Evolutionary conservation across 768 basidiomycete species (phyloP), one percentile per base, ranked within the genome.

Genomic region (Lentinula sp.): DNA sequence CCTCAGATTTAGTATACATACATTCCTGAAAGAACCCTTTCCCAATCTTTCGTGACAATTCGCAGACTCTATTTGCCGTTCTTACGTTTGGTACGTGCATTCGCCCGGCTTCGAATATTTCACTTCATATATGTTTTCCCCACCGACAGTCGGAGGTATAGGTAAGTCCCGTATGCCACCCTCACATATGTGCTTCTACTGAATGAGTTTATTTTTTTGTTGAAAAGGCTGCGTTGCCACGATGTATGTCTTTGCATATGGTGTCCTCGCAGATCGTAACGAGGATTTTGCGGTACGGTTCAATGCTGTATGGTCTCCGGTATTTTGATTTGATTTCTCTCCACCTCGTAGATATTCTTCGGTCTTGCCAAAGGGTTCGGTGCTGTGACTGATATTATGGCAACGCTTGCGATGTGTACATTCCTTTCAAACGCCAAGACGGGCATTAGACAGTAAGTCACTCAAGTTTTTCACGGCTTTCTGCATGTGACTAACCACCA

Each of bases 281-380:
- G 45, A 46, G 1, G 63, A 62, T 15, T 77, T 77, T 54, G 55
- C 68, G 23, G 76, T 73, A 63, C 64, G 68, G 64, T 42, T 20
- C 36, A 35, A 32, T 36, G 15, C 37, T 20, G 42, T 41, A 33
- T 45, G 8, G 23, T 28, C 28, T 37, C 16, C 23, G 13, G 15
- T n/a, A 28, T 32, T 36, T 12, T 32, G 15, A 18, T 18, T n/a
- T 9, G 8, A 37, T 13, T 3, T 46, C 15, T 10, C 15, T 10
- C 32, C 6, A 15, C 51, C 32, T 8, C 23, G 2, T 56, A 80
- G 78, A 67, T 79, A 9, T 76, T 78, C 64, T 78, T 79, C 57
- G 78, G 78, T 3, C 49, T 81, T 2, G 75, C 77, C 1, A 80
- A 80, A 66, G 79, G 76, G 13, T 78, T 79, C 59, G 76, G 74